Conservation (phyloP, 2,329 filamentous ascomycete species). For the Nothophoma quercina region DNA sequence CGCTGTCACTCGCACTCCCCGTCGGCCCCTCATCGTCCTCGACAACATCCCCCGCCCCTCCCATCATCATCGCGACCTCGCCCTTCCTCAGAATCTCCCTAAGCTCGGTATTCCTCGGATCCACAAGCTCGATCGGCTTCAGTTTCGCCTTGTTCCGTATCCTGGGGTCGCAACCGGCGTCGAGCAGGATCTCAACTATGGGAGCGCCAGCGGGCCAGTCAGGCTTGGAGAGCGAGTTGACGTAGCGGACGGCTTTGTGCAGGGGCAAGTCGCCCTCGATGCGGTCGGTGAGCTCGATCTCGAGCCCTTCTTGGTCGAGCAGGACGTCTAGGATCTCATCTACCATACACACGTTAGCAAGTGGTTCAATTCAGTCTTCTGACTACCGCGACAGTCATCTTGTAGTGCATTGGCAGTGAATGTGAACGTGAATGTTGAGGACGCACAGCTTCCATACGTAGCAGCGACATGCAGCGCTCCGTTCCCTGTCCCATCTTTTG, state of each 20-base stretch:
- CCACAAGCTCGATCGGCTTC: conserved; percentile 74
- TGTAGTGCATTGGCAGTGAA: too few species aligned
- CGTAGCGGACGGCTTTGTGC: conserved; percentile 79
- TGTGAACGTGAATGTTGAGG: too few species aligned
- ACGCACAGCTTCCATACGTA: conserved; percentile 81
- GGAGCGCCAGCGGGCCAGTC: conserved; percentile 73
- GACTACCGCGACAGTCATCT: not conserved
- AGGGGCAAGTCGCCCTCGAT: conserved; percentile 79
- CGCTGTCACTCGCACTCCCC: conserved; percentile 59
- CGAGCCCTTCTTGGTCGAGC: conserved; percentile 82
- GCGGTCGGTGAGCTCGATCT: conserved; percentile 80
- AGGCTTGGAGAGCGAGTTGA: conserved; percentile 70
- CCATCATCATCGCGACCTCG: conserved; percentile 66
- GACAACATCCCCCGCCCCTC: conserved; percentile 58
- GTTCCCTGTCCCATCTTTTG: conserved; percentile 85
- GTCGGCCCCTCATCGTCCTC: conserved; percentile 56
- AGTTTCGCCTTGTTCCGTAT: conserved; percentile 76
- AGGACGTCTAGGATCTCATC: conserved; percentile 83
- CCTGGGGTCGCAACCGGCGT: conserved; percentile 73
- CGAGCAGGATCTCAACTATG: conserved; percentile 80
- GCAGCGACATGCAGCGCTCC: conserved; percentile 91
- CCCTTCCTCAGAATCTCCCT: conserved; percentile 71
- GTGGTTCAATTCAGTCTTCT: too few species aligned
- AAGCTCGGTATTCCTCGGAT: conserved; percentile 71
- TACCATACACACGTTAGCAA: conserved; percentile 41